A percentile compares a stretch with the other conserved stretches of the same genome.
Evolutionary conservation across 805 yeast genomes (phyloP).

Genomic region (Candida namnaoensis): DNA sequence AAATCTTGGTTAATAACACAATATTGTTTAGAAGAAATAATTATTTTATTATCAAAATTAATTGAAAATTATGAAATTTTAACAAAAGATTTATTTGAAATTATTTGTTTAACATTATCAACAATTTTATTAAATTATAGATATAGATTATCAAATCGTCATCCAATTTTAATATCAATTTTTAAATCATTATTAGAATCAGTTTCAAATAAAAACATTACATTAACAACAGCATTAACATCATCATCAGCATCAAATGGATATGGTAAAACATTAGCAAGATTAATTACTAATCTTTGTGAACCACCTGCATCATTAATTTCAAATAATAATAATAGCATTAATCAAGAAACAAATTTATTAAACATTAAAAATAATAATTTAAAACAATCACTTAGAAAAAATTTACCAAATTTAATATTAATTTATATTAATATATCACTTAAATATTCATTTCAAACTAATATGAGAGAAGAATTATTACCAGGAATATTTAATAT

Average conservation of each 20-base stretch:
- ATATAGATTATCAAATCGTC: slow-evolving; percentile 59
- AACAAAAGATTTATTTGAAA: slow-evolving; percentile 24
- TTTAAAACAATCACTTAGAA: slow-evolving; percentile 54
- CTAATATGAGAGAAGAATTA: slow-evolving; percentile 38
- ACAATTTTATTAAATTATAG: slow-evolving; percentile 61
- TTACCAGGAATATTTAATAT: slow-evolving; percentile 49
- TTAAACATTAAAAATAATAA: slow-evolving; percentile 47
- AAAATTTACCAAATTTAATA: slow-evolving; percentile 50
- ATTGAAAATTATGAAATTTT: slow-evolving; percentile 4
- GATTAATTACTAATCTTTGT: slow-evolving; percentile 61
- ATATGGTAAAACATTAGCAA: slow-evolving; percentile 40
- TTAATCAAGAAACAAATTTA: slow-evolving; percentile 14
- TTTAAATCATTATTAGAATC: slow-evolving; percentile 43
- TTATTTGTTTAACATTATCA: slow-evolving; percentile 44
- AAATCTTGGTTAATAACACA: slow-evolving; percentile 56
- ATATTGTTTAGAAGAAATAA: slow-evolving; percentile 48
- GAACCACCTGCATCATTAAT: slow-evolving; percentile 44
- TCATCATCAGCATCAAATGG: slow-evolving; percentile 11
- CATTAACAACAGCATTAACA: no score
- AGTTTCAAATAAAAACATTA: slow-evolving; percentile 20
- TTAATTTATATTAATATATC: slow-evolving; percentile 49
- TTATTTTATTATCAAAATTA: slow-evolving; percentile 29
- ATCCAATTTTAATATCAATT: slow-evolving; percentile 50
- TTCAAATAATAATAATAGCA: not conserved
- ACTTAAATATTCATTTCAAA: slow-evolving; percentile 38